Evolutionary conservation across 192 early-diverging fungal genomes (phyloP).

Genomic region (Martensiomyces pterosporus): DNA sequence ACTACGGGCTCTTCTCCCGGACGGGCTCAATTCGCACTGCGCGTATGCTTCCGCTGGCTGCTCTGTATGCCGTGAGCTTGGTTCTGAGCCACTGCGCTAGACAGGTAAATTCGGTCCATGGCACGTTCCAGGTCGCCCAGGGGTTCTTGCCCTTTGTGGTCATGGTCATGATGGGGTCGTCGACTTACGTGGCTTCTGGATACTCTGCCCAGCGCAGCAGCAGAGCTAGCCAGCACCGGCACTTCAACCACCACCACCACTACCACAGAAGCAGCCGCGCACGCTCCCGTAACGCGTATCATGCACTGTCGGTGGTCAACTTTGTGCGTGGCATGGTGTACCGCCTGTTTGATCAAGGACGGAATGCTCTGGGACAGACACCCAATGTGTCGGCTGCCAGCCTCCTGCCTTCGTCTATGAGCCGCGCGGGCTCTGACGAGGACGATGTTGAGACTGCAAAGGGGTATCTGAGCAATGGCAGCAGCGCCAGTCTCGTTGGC

Average conservation of each 20-base stretch:
- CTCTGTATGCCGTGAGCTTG: slow-evolving; percentile 11
- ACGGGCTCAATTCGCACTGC: slow-evolving; percentile 12
- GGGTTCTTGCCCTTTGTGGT: slow-evolving; percentile 18
- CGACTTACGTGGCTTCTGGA: not conserved
- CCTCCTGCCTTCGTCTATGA: not conserved
- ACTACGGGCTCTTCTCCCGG: slow-evolving; percentile 20
- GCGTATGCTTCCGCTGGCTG: slow-evolving; percentile 17
- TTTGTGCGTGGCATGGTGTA: not conserved
- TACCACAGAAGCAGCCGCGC: too few species aligned
- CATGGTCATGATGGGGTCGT: slow-evolving; percentile 2
- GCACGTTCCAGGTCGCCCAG: slow-evolving; percentile 21
- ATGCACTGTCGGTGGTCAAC: not conserved
- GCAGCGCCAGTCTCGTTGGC: too few species aligned
- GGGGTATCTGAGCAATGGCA: not conserved
- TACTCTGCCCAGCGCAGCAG: not conserved
- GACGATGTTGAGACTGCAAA: not conserved
- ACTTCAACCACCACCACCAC: too few species aligned
- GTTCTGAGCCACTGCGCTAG: slow-evolving; percentile 13
- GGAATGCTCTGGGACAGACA: not conserved
- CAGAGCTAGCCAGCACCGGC: not conserved
- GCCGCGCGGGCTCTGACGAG: not conserved
- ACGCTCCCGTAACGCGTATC: too few species aligned
- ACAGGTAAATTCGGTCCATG: slow-evolving; percentile 16
- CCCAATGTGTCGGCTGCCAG: not conserved
- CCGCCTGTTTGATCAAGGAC: not conserved